Evolutionary conservation across 352 stramenopile genomes (phyloP), one percentile per base, ranked within the genome.

Genomic region (Phytophthora megakarya): DNA sequence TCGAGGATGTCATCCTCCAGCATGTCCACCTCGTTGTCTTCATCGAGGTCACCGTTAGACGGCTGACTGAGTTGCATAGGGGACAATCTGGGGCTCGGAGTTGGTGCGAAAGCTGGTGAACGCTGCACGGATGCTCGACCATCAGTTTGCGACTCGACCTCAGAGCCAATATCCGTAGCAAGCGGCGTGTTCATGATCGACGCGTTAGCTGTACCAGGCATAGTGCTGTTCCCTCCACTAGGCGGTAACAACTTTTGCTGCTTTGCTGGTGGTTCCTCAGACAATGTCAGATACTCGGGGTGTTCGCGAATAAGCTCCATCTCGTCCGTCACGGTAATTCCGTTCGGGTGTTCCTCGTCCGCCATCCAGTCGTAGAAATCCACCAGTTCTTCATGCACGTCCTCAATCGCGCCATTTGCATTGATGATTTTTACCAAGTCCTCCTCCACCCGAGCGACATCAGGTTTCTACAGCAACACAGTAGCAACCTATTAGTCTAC

Each of bases 281-380:
- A 76, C 6, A 93, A 62, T 21, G 84, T 76, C 18, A 92, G 65
- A 50, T 95, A 95, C 71, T 92, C 84, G 4, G 86, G 86, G 33
- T 96, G 87, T 38, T 91, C 72, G 5, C 83, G 81, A 44, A 96
- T 91, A 4, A 96, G 70, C 60, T 86, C 83, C 64, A 96, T 83
- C 42, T 96, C 87, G 67, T 96, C 87, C 11, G 79, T 88, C 15
- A 94, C 75, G 25, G 79, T 78, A 35, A 92, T 75, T 0, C 81
- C 81, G 42, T 88, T 81, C 5, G 87, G 87, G 55, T 91, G 72
- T 16, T 88, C 76, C 16, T 85, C 82, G 52, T 92, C 82, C 19
- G 81, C 68, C 87, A 96, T 96, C 85, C 86, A 96, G 56, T 94
- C 85, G 59, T 86, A 90, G 32, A 88, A 96, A 52, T 94, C 86